Evolutionary conservation across 352 stramenopile genomes (phyloP), one percentile per base, ranked within the genome.

Genomic region (Achlya hypogyna): DNA sequence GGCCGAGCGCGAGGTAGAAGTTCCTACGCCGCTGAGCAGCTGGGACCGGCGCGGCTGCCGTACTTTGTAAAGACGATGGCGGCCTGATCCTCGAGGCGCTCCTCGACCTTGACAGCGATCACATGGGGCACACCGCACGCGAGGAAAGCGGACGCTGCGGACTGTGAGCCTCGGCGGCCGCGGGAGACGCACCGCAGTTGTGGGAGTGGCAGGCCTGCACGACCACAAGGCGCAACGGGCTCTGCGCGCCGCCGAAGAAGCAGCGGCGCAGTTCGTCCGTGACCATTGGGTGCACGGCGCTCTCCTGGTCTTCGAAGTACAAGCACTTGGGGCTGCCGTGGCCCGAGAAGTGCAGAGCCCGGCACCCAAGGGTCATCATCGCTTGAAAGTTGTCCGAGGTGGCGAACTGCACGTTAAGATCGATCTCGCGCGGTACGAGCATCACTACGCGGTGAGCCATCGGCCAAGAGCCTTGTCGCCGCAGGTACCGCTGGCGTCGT

Each of bases 301-400:
- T 82, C 79, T 89, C 87, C 38, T 82, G 82, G 71, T 98, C 91
- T 83, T 98, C 95, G 73, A 98, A 98, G 63, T 96, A 97, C 16
- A 98, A 59, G 59, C 89, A 90, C 16, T 91, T 81, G 45, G 91
- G 86, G 69, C 97, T 89, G 0, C 95, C 95, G 69, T 98, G 95
- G 16, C 95, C 95, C 3, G 90, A 98, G 71, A 97, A 98, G 69
- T 98, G 95, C 31, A 98, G 74, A 27, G 90, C 93, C 60, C 86
- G 81, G 65, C 89, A 97, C 1, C 89, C 87, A 35, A 97, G 78
- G 10, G 93, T 97, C 25, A 98, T 77, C 59, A 96, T 87, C 35
- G 87, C 85, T n/a, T 92, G 81, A 23, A 98, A 93, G 12, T 88
- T 90, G 47, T 97, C 83, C 29, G 88, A 95, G 52, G 96, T 98